Conservation (phyloP, 2,329 filamentous ascomycete genomes). For the Paraphaeosphaeria minitans region DNA sequence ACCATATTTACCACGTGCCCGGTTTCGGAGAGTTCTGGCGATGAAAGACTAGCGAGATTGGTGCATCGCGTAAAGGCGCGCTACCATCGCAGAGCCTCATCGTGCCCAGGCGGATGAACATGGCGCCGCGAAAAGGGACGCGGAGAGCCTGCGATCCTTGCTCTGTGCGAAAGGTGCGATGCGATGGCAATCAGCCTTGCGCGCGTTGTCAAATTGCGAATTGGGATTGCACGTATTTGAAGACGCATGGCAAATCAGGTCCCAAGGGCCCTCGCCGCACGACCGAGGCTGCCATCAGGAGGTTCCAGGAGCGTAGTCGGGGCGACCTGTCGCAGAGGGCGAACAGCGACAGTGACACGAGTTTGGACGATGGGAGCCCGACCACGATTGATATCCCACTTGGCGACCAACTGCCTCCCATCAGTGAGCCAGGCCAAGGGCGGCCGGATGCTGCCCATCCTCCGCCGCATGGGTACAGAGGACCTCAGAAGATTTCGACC, state of each 20-base stretch:
- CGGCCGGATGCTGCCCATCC: constrained; percentile 36
- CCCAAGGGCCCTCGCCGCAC: constrained; percentile 43
- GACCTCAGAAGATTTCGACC: constrained; percentile 37
- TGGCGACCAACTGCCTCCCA: constrained; percentile 29
- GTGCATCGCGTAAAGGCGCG: constrained; percentile 20
- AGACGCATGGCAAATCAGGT: constrained; percentile 44
- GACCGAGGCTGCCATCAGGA: constrained; percentile 41
- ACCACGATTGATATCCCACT: constrained; percentile 33
- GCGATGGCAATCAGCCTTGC: constrained; percentile 43
- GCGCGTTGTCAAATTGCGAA: constrained; percentile 39
- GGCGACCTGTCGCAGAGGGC: constrained; percentile 24
- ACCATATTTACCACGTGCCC: constrained; percentile 4
- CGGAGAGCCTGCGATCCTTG: constrained; percentile 45
- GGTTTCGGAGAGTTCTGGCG: not conserved
- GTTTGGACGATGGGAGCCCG: constrained; percentile 38
- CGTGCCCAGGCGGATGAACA: constrained; percentile 21
- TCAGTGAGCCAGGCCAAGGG: constrained; percentile 24
- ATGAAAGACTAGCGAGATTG: constrained; percentile 8
- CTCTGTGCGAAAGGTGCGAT: constrained; percentile 43
- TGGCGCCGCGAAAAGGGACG: constrained; percentile 43
- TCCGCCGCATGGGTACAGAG: constrained; percentile 18
- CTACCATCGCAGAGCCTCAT: constrained; percentile 12
- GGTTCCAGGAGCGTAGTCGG: constrained; percentile 39
- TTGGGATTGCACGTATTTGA: constrained; percentile 46
- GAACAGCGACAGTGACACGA: constrained; percentile 41